phyloP scores from a whole-genome alignment of 2,329 filamentous ascomycete genomes.

The Byssothecium circinans region DNA sequence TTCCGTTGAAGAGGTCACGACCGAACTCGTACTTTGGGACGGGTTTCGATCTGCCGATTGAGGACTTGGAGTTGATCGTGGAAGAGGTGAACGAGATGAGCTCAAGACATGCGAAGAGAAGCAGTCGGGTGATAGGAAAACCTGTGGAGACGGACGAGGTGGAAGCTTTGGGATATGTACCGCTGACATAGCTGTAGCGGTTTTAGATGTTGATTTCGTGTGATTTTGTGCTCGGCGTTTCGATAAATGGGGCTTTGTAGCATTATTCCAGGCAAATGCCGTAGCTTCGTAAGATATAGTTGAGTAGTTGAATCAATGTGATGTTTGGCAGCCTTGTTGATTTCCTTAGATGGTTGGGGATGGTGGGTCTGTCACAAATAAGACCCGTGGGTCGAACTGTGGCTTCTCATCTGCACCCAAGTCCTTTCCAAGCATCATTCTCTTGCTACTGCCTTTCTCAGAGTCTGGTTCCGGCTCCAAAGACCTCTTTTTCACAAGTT shows the following conservation, averaged over 20 bases:
- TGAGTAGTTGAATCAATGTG: no score
- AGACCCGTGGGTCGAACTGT: not conserved
- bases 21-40: not conserved
- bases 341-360: no score
- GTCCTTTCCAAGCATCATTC: not conserved
- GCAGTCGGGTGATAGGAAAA: not conserved
- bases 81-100: constrained; percentile 2
- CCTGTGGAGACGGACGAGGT: not conserved
- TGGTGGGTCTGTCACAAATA: not conserved
- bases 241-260: no score
- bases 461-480: not conserved
- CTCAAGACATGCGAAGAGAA: not conserved
- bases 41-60: not conserved
- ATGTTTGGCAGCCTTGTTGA: no score
- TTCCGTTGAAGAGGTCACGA: not conserved
- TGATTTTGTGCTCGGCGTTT: no score
- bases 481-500: not conserved
- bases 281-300: no score
- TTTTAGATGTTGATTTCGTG: no score
- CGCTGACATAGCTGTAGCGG: no score
- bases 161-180: not conserved
- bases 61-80: not conserved
- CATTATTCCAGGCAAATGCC: no score
- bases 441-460: not conserved
- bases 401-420: not conserved